A percentile compares a stretch with the other conserved stretches of the same genome.
phyloP scores from a whole-genome alignment of 192 early-diverging fungal genomes.

The Obelidium mucronatum region DNA sequence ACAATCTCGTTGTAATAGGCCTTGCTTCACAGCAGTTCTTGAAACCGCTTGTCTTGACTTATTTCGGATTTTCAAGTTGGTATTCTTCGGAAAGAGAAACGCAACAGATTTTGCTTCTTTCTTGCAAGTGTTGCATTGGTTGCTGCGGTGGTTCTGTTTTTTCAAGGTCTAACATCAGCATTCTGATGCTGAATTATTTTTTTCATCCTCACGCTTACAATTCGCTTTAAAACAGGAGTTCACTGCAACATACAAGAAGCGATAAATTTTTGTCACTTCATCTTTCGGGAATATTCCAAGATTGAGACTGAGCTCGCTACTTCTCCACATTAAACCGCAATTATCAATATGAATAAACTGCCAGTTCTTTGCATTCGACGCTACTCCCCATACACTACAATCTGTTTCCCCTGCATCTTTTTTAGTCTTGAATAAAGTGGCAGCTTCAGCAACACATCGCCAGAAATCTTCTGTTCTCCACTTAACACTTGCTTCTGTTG shows the following conservation, averaged over 20 bases:
- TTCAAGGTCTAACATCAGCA: no score
- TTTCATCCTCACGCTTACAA: no score
- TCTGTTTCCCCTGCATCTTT: conserved; percentile 47
- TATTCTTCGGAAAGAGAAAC: no score
- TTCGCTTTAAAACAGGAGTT: conserved; percentile 42
- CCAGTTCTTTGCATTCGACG: conserved; percentile 43
- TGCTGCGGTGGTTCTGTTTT: no score
- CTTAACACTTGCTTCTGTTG: conserved; percentile 42
- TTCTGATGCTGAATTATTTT: no score
- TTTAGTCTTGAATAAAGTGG: conserved; percentile 44
- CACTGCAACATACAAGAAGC: conserved; percentile 33
- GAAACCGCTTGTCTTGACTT: no score
- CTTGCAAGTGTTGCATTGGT: no score
- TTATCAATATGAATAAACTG: conserved; percentile 40
- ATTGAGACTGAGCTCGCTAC: conserved; percentile 20
- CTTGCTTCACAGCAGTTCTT: no score
- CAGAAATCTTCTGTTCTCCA: conserved; percentile 41
- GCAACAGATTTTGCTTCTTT: no score
- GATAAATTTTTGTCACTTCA: conserved; percentile 24
- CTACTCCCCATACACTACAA: conserved; percentile 40
- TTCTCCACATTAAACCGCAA: conserved; percentile 36
- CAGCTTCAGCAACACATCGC: conserved; percentile 46
- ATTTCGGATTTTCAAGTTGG: no score
- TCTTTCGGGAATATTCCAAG: conserved; percentile 32
- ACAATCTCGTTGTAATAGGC: no score